Conservation (phyloP, 2,329 filamentous ascomycete species). For the Macrophomina tecta region DNA sequence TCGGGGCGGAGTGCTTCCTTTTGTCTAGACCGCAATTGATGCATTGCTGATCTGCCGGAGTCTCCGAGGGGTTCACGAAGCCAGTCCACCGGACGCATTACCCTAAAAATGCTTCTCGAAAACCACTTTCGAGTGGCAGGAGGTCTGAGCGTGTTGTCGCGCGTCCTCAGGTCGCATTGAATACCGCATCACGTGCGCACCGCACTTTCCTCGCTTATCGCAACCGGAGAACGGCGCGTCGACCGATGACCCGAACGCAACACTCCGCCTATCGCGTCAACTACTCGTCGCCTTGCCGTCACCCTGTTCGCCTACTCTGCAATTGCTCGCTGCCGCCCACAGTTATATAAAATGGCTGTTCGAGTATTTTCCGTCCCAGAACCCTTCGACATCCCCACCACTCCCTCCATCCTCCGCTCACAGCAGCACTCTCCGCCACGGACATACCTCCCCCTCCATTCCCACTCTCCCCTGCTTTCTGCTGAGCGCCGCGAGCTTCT, state of each 20-base stretch:
- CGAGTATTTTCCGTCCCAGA: background rate
- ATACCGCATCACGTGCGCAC: too few species aligned
- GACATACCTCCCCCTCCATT: background rate
- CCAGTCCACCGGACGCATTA: too few species aligned
- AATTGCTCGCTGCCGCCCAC: background rate
- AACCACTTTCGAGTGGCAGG: too few species aligned
- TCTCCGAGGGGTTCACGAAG: too few species aligned
- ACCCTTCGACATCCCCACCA: background rate
- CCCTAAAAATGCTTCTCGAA: too few species aligned
- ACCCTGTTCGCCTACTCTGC: background rate
- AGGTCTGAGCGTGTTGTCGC: background rate
- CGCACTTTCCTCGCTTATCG: background rate
- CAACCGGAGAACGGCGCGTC: slow-evolving; percentile 1
- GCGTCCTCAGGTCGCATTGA: too few species aligned
- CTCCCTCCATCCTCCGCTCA: background rate
- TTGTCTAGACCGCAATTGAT: too few species aligned
- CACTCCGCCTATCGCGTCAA: background rate
- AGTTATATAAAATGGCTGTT: background rate
- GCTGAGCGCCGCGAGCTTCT: too few species aligned
- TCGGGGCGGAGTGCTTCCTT: too few species aligned
- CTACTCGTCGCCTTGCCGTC: background rate
- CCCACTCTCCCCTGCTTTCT: background rate
- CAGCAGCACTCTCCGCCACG: background rate
- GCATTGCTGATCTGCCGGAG: too few species aligned
- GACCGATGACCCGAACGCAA: background rate